Conservation (phyloP, 805 yeast genomes). For the Ogataea philodendri region DNA sequence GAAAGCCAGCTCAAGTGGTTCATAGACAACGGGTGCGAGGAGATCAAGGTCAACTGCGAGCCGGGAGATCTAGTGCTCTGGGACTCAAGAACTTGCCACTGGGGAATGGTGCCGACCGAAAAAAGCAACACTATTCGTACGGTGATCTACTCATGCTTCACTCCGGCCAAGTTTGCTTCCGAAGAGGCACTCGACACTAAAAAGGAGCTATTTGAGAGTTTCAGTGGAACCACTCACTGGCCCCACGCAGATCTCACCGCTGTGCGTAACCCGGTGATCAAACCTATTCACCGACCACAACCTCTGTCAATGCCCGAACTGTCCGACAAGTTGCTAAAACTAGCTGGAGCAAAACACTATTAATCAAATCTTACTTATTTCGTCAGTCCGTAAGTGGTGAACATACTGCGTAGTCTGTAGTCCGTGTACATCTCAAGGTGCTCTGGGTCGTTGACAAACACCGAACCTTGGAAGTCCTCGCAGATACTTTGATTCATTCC, state of each 20-base stretch:
- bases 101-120: constrained; percentile 30
- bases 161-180: constrained; percentile 35
- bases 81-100: constrained; percentile 35
- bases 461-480: constrained; percentile 9
- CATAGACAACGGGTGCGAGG: constrained; percentile 26
- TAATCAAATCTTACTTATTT: constrained; percentile 2
- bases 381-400: constrained; percentile 4
- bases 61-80: constrained; percentile 36
- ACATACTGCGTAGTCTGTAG: constrained; percentile 15
- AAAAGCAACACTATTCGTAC: constrained; percentile 28
- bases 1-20: constrained; percentile 30
- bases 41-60: constrained; percentile 29
- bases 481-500: constrained; percentile 15
- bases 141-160: constrained; percentile 30
- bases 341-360: constrained; percentile 26
- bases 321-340: constrained; percentile 25
- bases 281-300: constrained; percentile 18
- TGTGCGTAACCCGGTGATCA: constrained; percentile 4
- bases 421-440: constrained; percentile 18
- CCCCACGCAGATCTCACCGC: constrained; percentile 30
- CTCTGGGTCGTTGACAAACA: constrained; percentile 11
- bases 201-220: constrained; percentile 23
- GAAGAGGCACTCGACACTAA: constrained; percentile 24
- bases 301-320: constrained; percentile 27
- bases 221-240: constrained; percentile 33